Base-by-base conservation (phyloP, 1,284 basidiomycete species). In the Schizophyllum commune region DNA sequence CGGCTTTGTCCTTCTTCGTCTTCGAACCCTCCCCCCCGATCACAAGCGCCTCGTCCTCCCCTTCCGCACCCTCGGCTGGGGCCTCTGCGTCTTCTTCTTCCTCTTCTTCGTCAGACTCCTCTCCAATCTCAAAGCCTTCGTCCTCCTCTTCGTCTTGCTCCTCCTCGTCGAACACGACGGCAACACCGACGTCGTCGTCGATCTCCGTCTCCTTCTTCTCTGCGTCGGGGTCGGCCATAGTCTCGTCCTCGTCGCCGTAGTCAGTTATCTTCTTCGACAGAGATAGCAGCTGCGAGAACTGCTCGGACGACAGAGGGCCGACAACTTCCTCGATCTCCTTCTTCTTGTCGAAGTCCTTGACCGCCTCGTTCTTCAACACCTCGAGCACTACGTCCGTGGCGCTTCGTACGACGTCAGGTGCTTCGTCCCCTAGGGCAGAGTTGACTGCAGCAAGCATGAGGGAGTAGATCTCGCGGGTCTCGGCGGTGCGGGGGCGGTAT, bases 301-400 rank as follows among this genome's bases (percentile, higher is more conserved):
- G 72, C 65, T 98, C 96, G 68, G 83, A 86, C 11, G 83, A 75
- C 11, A 97, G 71, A 0, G 81, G 65, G 0, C 92, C 76, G 3
- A 96, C 71, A 57, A 98, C 83, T 13, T 87, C 86, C 74, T 98
- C 91, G 32, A 96, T 85, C 70, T 98, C 95, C 75, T 88, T 92
- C 76, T 98, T 97, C 82, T 96, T 96, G 81, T 99, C 97, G 69
- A 98, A 94, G 73, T 99, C 96, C 76, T 96, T 97, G 77, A 96
- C 73, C 64, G 82, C 79, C 65, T 97, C 94, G 69, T 88, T 91
- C 77, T 98, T 99, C 68, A 99, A 82, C 4, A 86, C 84, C 75
- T 97, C 94, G 58, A 99, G 79, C 0, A 96, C 89, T 0, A 86
- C 85, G 74, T 99, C 96, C 17, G 97, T 90, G 4, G 97, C 97